Percentiles rank a stretch among this genome's conserved stretches.
phyloP scores from a whole-genome alignment of 495 filamentous ascomycete genomes.

The Neurospora sp. region DNA sequence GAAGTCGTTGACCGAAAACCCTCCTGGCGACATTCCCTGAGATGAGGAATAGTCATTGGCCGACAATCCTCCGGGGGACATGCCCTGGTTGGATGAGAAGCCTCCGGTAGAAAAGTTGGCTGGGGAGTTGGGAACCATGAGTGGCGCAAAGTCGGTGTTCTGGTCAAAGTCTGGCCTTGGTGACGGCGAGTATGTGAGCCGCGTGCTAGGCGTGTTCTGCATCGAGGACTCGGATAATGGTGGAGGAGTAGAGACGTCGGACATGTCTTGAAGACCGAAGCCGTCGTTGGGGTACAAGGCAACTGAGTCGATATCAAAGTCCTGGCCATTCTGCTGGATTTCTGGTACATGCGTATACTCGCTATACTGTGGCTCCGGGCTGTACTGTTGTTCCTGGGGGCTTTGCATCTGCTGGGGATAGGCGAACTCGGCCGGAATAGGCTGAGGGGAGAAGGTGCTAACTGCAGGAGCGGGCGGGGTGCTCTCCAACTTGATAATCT shows the following conservation, averaged over 20 bases:
- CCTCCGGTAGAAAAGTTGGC: neutral
- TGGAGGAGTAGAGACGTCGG: slow-evolving; percentile 31
- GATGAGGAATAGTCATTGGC: neutral
- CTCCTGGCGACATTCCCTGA: neutral
- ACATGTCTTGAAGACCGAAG: slow-evolving; percentile 2
- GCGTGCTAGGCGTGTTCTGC: slow-evolving; percentile 33
- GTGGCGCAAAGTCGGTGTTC: neutral
- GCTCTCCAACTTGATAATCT: slow-evolving; percentile 30
- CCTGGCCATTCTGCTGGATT: slow-evolving; percentile 12
- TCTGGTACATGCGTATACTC: slow-evolving; percentile 6
- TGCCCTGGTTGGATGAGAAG: slow-evolving; percentile 11
- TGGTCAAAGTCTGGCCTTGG: slow-evolving; percentile 17
- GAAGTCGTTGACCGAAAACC: neutral
- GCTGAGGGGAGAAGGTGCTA: neutral
- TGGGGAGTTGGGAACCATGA: neutral
- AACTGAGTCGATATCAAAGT: neutral
- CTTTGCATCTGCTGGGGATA: slow-evolving; percentile 15
- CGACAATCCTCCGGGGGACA: slow-evolving; percentile 5
- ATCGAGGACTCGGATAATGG: slow-evolving; percentile 29
- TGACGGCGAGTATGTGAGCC: slow-evolving; percentile 29
- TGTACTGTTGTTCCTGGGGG: slow-evolving; percentile 9
- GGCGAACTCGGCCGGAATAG: slow-evolving; percentile 1
- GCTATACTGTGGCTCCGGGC: slow-evolving; percentile 10
- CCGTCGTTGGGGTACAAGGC: neutral
- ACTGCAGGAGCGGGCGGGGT: slow-evolving; percentile 19